phyloP scores from a whole-genome alignment of 768 basidiomycete genomes.

The Lentinula lateritia region DNA sequence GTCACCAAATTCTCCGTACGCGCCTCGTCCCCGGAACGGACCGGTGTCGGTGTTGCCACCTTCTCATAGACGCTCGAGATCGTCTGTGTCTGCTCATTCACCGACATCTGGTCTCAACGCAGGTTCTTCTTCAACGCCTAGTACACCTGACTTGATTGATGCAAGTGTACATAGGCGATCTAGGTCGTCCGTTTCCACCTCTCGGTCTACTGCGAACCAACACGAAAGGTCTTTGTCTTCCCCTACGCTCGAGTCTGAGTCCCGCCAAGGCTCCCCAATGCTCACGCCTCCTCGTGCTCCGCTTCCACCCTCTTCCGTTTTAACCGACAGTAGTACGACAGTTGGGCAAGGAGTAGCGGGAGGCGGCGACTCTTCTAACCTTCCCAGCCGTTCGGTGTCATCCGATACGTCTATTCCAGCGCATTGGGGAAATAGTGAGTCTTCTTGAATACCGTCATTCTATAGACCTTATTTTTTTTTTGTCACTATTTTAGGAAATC shows the following conservation, averaged over 20 bases:
- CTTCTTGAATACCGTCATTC: no score
- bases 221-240: background rate
- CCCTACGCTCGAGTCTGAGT: background rate
- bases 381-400: background rate
- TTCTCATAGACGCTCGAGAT: background rate
- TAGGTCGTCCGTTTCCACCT: background rate
- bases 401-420: background rate
- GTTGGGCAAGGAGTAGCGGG: background rate
- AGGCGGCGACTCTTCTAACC: background rate
- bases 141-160: background rate
- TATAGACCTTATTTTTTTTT: no score
- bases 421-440: conserved; percentile 14
- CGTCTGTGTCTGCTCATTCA: background rate
- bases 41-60: background rate
- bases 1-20: background rate
- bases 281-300: background rate
- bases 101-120: background rate
- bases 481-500: conserved; percentile 24
- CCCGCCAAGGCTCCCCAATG: no score
- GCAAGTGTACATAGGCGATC: background rate
- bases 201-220: background rate
- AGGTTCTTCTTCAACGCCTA: background rate
- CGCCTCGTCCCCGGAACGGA: background rate
- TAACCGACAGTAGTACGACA: background rate
- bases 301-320: background rate